These are phyloP conservation scores for Globisporangium polare DNA, from an alignment of 352 stramenopile species.

Conservation along the genomic window DNA sequence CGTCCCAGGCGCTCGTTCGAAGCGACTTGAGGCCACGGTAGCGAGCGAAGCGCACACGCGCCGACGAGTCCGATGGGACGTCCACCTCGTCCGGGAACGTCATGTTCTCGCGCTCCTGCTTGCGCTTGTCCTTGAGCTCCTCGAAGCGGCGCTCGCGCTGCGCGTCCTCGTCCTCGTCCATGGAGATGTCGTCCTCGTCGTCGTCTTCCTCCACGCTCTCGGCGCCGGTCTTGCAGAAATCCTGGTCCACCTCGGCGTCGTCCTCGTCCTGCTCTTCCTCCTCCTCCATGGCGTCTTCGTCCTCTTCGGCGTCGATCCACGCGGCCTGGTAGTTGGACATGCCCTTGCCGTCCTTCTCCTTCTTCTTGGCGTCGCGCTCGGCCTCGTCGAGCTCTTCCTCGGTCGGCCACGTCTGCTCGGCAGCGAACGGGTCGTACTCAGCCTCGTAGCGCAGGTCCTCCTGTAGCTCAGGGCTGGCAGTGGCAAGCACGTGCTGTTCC, in stretches of 20 bases:
- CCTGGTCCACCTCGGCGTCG: constrained; percentile 59
- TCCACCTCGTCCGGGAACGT: constrained; percentile 96
- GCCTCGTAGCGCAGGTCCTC: constrained; percentile 87
- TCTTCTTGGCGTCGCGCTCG: constrained; percentile 55
- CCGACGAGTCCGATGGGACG: constrained; percentile 48
- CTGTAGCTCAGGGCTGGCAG: constrained; percentile 53
- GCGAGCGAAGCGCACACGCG: constrained; percentile 71
- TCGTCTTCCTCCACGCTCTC: constrained; percentile 51
- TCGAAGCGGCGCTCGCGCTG: constrained; percentile 30
- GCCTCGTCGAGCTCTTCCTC: constrained; percentile 94
- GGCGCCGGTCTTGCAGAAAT: constrained; percentile 75
- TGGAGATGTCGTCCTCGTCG: constrained; percentile 74
- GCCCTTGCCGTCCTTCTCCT: constrained; percentile 38
- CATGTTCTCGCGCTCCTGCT: constrained; percentile 90
- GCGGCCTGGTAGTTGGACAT: constrained; percentile 94
- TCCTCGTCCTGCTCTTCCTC: constrained; percentile 43
- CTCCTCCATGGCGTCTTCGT: constrained; percentile 51
- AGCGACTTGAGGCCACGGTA: constrained; percentile 98
- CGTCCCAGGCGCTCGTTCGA: constrained; percentile 95
- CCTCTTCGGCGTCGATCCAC: constrained; percentile 85
- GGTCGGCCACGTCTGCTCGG: constrained; percentile 97
- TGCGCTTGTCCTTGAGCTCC: constrained; percentile 75
- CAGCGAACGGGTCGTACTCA: constrained; percentile 92
- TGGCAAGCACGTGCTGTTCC: constrained; percentile 52
- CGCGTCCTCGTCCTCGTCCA: constrained; percentile 67